Base-by-base conservation (phyloP, 2,329 filamentous ascomycete genomes). In the Leptodontidium sp. region DNA sequence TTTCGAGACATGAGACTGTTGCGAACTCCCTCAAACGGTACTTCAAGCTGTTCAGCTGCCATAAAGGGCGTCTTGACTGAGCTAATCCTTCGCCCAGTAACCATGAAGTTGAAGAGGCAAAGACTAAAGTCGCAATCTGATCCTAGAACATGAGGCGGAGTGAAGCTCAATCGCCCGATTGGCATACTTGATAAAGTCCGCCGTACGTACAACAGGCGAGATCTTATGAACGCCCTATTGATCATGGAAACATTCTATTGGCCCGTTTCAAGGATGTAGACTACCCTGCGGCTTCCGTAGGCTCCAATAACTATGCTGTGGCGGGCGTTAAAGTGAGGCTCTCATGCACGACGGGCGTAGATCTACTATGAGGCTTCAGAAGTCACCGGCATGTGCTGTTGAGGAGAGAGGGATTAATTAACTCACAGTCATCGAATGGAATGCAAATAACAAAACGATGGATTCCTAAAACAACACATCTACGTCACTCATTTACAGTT, bases 271-370 rank as follows among this genome's bases (percentile, higher is more conserved):
- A 9, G 12, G n/a, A 26, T 26, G 3, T 24, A 8, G 21, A n/a
- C 21, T 59, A 4, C 43, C 12, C 38, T 21, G 57, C 57, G 38
- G 57, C 21, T 12, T 59, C 21, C 12, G 35, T 6, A 58, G 5
- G 53, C 55, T 7, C 55, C 21, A 45, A 45, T 5, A 45, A 29
- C 12, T 59, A 21, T 24, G 24, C 35, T 59, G 57, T n/a, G 57
- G 57, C 35, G 57, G 57, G 57, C 57, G 57, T 59, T 50, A 2
- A 14, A 15, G 55, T 35, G 17, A 59, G 57, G 57, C 57, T 26
- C n/a, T 43, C 21, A 29, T 59, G 57, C 11, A 26, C 12, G 57
- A 17, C 38, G 57, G 57, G 57, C 57, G 57, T 45, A 43, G 38
- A 43, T 59, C 57, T 24, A 12, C 57, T 21, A 11, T 45, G 57